phyloP scores from a whole-genome alignment of 352 stramenopile species.

The Phytopythium vexans region DNA sequence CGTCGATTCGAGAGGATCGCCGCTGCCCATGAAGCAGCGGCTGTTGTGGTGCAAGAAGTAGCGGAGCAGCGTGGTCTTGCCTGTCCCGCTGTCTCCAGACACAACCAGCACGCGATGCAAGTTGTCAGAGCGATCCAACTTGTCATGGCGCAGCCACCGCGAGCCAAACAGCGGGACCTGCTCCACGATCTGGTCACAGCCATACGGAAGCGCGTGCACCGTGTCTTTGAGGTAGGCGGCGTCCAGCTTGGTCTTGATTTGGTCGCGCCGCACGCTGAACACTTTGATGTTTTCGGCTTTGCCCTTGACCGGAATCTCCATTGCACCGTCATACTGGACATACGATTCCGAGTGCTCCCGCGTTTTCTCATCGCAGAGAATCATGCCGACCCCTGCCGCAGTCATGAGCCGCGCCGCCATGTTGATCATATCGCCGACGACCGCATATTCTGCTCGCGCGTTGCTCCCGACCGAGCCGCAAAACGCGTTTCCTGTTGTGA shows the following conservation, averaged over 20 bases:
- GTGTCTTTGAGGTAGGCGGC: slow-evolving; percentile 26
- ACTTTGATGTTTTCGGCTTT: slow-evolving; percentile 47
- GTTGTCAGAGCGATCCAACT: neutral
- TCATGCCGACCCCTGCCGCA: slow-evolving; percentile 43
- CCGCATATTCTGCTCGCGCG: slow-evolving; percentile 72
- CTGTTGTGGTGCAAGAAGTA: slow-evolving; percentile 51
- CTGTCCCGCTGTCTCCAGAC: slow-evolving; percentile 53
- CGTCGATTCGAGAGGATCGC: slow-evolving; percentile 53
- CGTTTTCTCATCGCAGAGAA: slow-evolving; percentile 75
- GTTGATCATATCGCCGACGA: slow-evolving; percentile 85
- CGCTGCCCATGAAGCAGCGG: slow-evolving; percentile 49
- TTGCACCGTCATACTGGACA: slow-evolving; percentile 41
- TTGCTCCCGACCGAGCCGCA: slow-evolving; percentile 71
- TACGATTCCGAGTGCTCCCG: slow-evolving; percentile 51
- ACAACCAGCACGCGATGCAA: slow-evolving; percentile 48
- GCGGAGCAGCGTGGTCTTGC: slow-evolving; percentile 65
- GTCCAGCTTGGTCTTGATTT: slow-evolving; percentile 31
- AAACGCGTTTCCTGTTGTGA: slow-evolving; percentile 73
- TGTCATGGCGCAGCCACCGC: slow-evolving; percentile 7
- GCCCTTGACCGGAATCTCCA: slow-evolving; percentile 62
- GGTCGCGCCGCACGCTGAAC: slow-evolving; percentile 35
- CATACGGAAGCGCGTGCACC: slow-evolving; percentile 36
- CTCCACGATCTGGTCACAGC: slow-evolving; percentile 43
- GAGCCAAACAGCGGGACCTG: slow-evolving; percentile 47
- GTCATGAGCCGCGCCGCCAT: slow-evolving; percentile 77